phyloP scores from a whole-genome alignment of 164 flowering plant genomes.

The Vitis cinerea region DNA sequence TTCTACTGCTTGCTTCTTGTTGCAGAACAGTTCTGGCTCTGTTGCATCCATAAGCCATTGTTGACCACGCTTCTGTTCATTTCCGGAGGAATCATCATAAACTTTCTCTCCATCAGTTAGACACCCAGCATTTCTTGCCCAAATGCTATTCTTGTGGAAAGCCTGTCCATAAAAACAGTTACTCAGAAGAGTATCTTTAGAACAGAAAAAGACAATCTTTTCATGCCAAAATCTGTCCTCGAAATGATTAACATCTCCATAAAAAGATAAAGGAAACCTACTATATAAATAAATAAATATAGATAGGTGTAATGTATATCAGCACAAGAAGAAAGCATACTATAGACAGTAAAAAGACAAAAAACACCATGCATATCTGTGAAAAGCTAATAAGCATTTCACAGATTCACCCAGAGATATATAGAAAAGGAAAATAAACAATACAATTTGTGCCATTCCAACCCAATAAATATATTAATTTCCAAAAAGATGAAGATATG shows the following conservation, averaged over 20 bases:
- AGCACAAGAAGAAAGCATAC: too few relatives aligned
- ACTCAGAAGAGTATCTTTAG: not conserved
- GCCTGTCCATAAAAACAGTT: constrained; percentile 23
- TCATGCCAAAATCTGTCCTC: not conserved
- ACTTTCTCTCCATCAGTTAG: constrained; percentile 32
- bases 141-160: constrained; percentile 35
- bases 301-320: too few relatives aligned
- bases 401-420: not conserved
- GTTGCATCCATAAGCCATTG: constrained; percentile 39
- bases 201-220: not conserved
- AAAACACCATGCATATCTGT: not conserved
- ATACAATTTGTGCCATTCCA: not conserved
- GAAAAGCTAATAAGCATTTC: not conserved
- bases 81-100: constrained; percentile 26
- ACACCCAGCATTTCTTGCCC: constrained; percentile 31
- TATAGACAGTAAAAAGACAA: not conserved
- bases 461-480: not conserved
- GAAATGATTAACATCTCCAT: not conserved
- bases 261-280: not conserved
- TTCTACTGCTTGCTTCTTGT: constrained; percentile 46
- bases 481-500: not conserved
- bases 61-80: constrained; percentile 37
- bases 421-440: not conserved
- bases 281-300: too few relatives aligned
- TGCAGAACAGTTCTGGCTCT: constrained; percentile 29